Evolutionary conservation across 441 rosid species (phyloP), one percentile per base, ranked within the genome.

Genomic region (Corymbia citriodora): DNA sequence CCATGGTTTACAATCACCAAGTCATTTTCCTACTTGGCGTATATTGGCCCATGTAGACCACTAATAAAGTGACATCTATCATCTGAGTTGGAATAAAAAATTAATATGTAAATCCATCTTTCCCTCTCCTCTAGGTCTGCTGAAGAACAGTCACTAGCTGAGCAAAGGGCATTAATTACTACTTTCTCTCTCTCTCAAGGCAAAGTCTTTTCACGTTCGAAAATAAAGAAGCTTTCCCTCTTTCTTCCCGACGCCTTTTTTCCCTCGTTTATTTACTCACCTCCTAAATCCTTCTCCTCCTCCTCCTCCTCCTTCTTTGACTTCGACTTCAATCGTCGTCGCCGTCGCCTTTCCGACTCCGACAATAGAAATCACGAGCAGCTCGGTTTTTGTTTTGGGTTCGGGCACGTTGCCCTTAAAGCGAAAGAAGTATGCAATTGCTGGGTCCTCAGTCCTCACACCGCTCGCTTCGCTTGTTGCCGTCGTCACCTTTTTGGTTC

Each of bases 401-500:
- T 57, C 5, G 0, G 2, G 29, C 63, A 57, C 63, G 25, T 57
- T 0, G 0, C 29, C 63, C 23, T 0, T 5, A 0, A 57, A 57
- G 13, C 0, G 6, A 7, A 57, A 57, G 13, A 10, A 57, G 29
- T 57, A 9, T 57, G 29, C 63, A 57, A 23, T 5, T 57, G 0
- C 2, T 57, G 1, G 63, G 13, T 23, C 14, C 1, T 1, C 1
- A 57, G 29, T 29, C 63, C 63, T 57, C 29, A 57, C 14, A 0
- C 29, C 2, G 0, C 29, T 57, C 1, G 0, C 29, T 57, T 57
- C 10, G 3, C 25, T 4, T 1, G 0, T 57, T 6, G 0, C 2
- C 3, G 0, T 10, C 3, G 0, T 57, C 14, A 1, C 29, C 7
- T 4, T 57, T 57, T 16, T 0, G 6, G 0, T 13, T 57, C 1